Conservation (phyloP, 352 stramenopile genomes). For the Phytophthora multivora region DNA sequence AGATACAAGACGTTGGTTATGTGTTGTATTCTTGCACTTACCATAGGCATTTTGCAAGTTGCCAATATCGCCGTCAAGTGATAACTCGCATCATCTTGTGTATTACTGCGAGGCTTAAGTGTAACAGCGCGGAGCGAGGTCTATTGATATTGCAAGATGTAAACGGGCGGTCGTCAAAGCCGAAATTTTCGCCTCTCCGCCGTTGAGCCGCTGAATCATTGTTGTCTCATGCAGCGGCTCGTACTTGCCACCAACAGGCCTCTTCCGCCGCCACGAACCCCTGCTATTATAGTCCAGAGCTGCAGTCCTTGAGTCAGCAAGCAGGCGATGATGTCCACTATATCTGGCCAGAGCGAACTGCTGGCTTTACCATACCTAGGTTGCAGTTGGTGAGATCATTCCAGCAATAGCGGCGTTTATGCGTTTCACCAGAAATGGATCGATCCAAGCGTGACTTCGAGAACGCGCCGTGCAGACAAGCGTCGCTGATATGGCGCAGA, state of each 20-base stretch:
- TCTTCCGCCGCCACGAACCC: not conserved
- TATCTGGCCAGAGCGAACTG: slow-evolving; percentile 3
- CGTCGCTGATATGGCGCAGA: slow-evolving; percentile 6
- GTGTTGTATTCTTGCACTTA: no score
- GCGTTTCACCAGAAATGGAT: slow-evolving; percentile 12
- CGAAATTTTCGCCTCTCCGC: slow-evolving; percentile 1
- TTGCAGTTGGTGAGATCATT: slow-evolving; percentile 9
- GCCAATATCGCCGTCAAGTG: no score
- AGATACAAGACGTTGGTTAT: no score
- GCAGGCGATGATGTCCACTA: not conserved
- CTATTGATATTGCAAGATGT: slow-evolving; percentile 1
- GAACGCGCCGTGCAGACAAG: not conserved
- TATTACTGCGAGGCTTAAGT: not conserved
- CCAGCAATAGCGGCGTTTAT: not conserved
- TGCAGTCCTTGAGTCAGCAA: not conserved
- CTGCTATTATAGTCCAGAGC: not conserved
- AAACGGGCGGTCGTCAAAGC: slow-evolving; percentile 1
- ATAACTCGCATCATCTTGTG: not conserved
- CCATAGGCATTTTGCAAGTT: no score
- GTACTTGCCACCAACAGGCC: not conserved
- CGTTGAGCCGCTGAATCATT: not conserved
- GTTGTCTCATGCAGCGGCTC: not conserved
- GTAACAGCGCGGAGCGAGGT: not conserved
- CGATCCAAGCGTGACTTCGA: not conserved
- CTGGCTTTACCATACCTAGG: slow-evolving; percentile 8